Evolutionary conservation across 495 filamentous ascomycete species (phyloP).

Genomic region (Aspergillus incahuasiensis): DNA sequence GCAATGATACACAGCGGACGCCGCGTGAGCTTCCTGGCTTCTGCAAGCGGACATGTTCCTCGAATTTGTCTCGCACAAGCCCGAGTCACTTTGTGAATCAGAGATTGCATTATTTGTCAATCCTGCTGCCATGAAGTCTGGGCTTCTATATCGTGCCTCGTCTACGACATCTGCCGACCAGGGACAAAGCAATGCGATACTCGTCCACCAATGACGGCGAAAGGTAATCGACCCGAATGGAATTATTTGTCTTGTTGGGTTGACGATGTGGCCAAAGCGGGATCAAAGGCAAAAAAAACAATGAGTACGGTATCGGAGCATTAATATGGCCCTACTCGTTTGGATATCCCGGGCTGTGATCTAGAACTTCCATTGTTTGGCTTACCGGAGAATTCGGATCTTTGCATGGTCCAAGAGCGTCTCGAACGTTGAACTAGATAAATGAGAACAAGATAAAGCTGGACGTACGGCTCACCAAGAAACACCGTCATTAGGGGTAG

Average conservation of each 20-base stretch:
- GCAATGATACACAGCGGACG: background rate
- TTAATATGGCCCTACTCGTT: constrained; percentile 5
- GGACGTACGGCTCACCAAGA: constrained; percentile 20
- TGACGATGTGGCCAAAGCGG: constrained; percentile 10
- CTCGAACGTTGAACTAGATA: constrained; percentile 23
- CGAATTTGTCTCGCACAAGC: constrained; percentile 11
- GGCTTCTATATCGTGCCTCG: background rate
- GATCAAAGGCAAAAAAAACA: background rate
- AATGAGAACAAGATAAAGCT: constrained; percentile 19
- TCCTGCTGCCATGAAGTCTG: background rate
- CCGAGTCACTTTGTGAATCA: background rate
- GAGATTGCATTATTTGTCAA: background rate
- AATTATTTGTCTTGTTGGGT: constrained; percentile 11
- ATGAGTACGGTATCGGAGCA: constrained; percentile 4
- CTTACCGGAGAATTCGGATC: constrained; percentile 11
- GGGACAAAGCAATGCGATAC: background rate
- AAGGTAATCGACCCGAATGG: constrained; percentile 1
- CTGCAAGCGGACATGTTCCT: background rate
- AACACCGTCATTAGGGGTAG: background rate
- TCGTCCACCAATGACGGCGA: constrained; percentile 8
- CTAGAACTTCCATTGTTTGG: constrained; percentile 26
- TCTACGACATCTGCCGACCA: background rate
- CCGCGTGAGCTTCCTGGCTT: background rate
- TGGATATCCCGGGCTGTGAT: constrained; percentile 15
- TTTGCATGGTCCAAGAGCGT: constrained; percentile 27